phyloP scores from a whole-genome alignment of 345 rosid genomes.

The Boechera stricta region DNA sequence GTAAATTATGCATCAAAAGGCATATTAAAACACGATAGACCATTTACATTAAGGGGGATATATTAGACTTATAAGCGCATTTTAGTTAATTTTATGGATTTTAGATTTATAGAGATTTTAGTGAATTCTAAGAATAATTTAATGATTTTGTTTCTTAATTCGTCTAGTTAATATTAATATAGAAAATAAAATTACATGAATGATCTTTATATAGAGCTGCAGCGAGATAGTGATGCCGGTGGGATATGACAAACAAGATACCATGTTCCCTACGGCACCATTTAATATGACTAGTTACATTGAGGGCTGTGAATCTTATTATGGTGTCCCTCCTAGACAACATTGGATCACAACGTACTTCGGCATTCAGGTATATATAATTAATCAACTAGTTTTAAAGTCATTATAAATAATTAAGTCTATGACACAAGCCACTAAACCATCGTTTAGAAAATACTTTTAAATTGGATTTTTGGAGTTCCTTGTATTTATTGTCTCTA shows the following conservation, averaged over 20 bases:
- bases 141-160: background rate
- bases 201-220: constrained; percentile 50
- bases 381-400: constrained; percentile 8
- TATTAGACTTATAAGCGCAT: no score
- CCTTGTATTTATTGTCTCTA: background rate
- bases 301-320: constrained; percentile 48
- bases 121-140: background rate
- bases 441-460: background rate
- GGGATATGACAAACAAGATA: constrained; percentile 51
- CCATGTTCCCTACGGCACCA: constrained; percentile 65
- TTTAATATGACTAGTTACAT: constrained; percentile 51
- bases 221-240: constrained; percentile 72
- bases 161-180: background rate
- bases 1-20: background rate
- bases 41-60: background rate
- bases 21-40: background rate
- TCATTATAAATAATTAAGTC: background rate
- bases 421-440: background rate
- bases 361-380: constrained; percentile 48
- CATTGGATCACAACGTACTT: constrained; percentile 73
- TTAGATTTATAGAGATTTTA: background rate
- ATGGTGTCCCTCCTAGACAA: constrained; percentile 68
- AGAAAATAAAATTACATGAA: background rate
- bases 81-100: background rate
- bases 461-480: background rate